A percentile compares a stretch with the other conserved stretches of the same genome.
Conservation (phyloP, 352 stramenopile genomes). For the Phytopythium delawarense region DNA sequence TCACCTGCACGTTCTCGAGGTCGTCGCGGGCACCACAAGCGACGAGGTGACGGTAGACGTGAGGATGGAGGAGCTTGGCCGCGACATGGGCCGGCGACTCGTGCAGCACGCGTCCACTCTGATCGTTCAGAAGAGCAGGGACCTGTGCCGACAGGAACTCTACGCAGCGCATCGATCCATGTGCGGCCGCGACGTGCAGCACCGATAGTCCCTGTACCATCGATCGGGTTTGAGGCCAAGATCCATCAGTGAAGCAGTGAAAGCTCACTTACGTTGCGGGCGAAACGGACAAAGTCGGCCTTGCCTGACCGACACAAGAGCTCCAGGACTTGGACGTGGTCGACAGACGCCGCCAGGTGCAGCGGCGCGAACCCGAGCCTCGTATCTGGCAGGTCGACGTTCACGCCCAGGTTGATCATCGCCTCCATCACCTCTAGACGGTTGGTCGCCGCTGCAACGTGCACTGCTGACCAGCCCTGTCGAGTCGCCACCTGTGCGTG, state of each 20-base stretch:
- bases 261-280: conserved; percentile 33
- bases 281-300: conserved; percentile 40
- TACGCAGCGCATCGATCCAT: conserved; percentile 42
- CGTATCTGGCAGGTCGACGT: conserved; percentile 36
- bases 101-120: conserved; percentile 31
- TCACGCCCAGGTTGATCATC: conserved; percentile 39
- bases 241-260: no score
- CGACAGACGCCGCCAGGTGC: conserved; percentile 49
- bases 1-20: conserved; percentile 57
- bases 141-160: conserved; percentile 36
- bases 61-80: conserved; percentile 38
- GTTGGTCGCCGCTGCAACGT: conserved; percentile 54
- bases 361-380: conserved; percentile 54
- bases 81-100: conserved; percentile 64
- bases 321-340: conserved; percentile 50
- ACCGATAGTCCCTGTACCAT: conserved; percentile 39
- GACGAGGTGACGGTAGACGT: conserved; percentile 37
- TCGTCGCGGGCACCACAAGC: conserved; percentile 32
- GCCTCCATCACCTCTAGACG: conserved; percentile 40
- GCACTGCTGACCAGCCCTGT: conserved; percentile 54
- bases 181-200: conserved; percentile 48
- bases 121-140: conserved; percentile 31
- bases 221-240: no score
- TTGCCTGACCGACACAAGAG: conserved; percentile 32
- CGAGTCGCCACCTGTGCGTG: background rate